These are phyloP conservation scores for Trichocladium antarcticum DNA, from an alignment of 495 filamentous ascomycete genomes.

Conservation along the genomic window DNA sequence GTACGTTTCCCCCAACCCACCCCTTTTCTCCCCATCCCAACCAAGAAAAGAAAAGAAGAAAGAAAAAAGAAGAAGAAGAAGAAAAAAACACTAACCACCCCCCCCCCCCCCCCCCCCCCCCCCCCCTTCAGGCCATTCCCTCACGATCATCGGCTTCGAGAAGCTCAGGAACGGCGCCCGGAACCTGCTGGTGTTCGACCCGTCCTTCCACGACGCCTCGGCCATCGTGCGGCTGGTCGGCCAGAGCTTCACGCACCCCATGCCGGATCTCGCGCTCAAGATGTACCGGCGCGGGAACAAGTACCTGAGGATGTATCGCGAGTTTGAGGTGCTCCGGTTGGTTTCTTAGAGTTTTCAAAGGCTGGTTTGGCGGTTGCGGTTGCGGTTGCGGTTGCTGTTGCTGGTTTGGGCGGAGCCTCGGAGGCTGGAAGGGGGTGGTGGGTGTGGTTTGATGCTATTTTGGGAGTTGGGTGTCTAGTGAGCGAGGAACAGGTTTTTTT, in stretches of 20 bases:
- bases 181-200: slow-evolving; percentile 81
- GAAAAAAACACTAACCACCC: too few species aligned
- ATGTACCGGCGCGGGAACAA: slow-evolving; percentile 56
- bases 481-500: background rate
- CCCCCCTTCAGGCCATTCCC: slow-evolving; percentile 56
- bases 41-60: too few species aligned
- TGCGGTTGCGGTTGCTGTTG: too few species aligned
- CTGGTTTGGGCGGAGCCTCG: too few species aligned
- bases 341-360: too few species aligned
- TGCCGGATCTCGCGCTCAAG: slow-evolving; percentile 50
- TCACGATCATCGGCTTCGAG: slow-evolving; percentile 87
- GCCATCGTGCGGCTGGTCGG: slow-evolving; percentile 48
- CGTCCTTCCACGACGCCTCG: slow-evolving; percentile 63
- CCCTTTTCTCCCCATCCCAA: background rate
- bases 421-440: background rate
- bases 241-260: slow-evolving; percentile 31
- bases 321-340: slow-evolving; percentile 72
- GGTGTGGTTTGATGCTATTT: background rate
- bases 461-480: background rate
- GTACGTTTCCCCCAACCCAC: slow-evolving; percentile 27
- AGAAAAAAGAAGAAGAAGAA: too few species aligned
- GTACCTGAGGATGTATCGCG: slow-evolving; percentile 57
- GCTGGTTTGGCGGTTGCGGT: too few species aligned
- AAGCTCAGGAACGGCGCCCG: slow-evolving; percentile 49
- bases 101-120: too few species aligned